Evolutionary conservation across 2,329 filamentous ascomycete genomes (phyloP).

Genomic region (Colletotrichum somersetense): DNA sequence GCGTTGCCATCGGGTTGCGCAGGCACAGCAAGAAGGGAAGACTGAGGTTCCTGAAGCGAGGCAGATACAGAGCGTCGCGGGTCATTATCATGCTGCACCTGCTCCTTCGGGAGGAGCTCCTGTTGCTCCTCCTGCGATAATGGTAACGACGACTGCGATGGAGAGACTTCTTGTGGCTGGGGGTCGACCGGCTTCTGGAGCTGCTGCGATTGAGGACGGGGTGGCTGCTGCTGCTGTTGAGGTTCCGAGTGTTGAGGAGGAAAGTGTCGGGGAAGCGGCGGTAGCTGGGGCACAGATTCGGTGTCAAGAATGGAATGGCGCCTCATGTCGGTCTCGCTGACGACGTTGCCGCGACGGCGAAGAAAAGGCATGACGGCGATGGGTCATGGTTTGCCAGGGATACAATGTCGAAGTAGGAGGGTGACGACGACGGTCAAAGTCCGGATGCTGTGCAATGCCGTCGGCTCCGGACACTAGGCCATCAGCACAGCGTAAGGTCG

Average conservation of each 20-base stretch:
- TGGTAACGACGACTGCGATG: constrained; percentile 5
- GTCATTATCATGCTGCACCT: constrained; percentile 5
- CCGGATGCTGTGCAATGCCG: constrained; percentile 26
- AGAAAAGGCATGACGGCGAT: constrained; percentile 68
- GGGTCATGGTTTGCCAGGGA: constrained; percentile 51
- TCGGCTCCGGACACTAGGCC: constrained; percentile 36
- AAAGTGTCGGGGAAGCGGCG: constrained; percentile 42
- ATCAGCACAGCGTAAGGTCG: constrained; percentile 31
- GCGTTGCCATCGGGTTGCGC: constrained; percentile 18
- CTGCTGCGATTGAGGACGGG: constrained; percentile 23
- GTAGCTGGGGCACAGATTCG: constrained; percentile 48
- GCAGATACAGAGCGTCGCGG: constrained; percentile 22
- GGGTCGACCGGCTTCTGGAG: constrained; percentile 21
- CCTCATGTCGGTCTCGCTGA: constrained; percentile 71
- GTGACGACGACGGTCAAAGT: constrained; percentile 30
- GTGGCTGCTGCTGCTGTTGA: constrained; percentile 20
- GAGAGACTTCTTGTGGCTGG: constrained; percentile 1
- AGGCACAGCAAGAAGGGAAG: constrained; percentile 25
- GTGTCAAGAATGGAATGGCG: constrained; percentile 59
- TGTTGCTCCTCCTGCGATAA: background rate
- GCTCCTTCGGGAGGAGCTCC: background rate
- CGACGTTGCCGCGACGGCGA: constrained; percentile 71
- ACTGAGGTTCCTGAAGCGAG: constrained; percentile 16
- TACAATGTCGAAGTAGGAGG: constrained; percentile 25
- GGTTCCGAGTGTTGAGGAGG: constrained; percentile 31